Base-by-base conservation (phyloP, 2,329 filamentous ascomycete genomes). In the Trichoderma arundinaceum region DNA sequence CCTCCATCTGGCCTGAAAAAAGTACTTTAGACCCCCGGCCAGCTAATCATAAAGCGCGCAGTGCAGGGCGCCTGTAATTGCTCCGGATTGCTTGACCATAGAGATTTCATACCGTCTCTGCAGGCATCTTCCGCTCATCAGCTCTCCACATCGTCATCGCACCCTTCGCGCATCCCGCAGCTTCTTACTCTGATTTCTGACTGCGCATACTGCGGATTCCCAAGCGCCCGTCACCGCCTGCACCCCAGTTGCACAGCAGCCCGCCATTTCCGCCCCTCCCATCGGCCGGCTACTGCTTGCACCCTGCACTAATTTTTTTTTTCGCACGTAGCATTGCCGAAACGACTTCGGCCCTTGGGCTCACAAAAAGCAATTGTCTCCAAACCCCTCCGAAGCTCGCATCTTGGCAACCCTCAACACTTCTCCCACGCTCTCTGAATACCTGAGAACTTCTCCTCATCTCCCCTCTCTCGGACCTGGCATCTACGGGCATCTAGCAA, bases 201-300 rank as follows among this genome's bases (percentile, higher is more conserved):
- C 62, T 65, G 53, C 62, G 62, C 62, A 52, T 61, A 58, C 52
- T 49, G 46, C 64, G 48, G 57, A 38, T 46, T 57, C 64, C 65
- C 52, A 66, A 51, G 49, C 59, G 51, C 62, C 67, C 68, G 68
- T 71, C 69, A 72, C 70, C 69, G 71, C 69, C 68, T 68, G 68
- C 64, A 67, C 69, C 67, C 66, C 61, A 49, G 62, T 66, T 64
- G 53, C 53, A 52, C 59, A 52, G 35, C 52, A 66, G 65, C 65
- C 65, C 60, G 60, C 65, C 65, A 58, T 66, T 66, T 66, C 65
- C 65, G 65, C 65, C 59, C 33, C 58, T 61, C 58, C 58, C 58
- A 52, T 61, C 41, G 44, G 7, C 59, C 58, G 60, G 52, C 51
- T 41, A 28, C 22, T 28, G 28, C 44, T 52, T 64, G 61, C 51